These are phyloP conservation scores for Solanum etuberosum DNA, from an alignment of 257 asterid species.

Conservation along the genomic window DNA sequence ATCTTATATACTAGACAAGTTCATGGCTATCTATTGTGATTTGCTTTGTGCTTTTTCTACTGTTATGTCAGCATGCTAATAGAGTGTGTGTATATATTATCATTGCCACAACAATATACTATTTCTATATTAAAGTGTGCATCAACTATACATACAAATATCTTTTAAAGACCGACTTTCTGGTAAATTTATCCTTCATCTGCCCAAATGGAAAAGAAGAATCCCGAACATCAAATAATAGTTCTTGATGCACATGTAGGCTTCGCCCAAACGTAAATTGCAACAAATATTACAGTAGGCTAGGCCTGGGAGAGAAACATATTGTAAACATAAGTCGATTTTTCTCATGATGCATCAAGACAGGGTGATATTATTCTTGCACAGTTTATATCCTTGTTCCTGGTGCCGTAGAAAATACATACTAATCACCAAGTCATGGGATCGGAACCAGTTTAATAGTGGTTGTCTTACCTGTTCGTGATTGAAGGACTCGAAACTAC, in stretches of 20 bases:
- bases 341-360: not conserved
- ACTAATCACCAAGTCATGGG: not conserved
- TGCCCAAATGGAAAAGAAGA: not conserved
- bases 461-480: constrained; percentile 37
- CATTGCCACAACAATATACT: not conserved
- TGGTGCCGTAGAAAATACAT: not conserved
- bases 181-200: not conserved
- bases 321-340: not conserved
- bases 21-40: not conserved
- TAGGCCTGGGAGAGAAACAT: not conserved
- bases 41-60: not conserved
- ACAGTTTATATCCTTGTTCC: not conserved
- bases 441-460: not conserved
- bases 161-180: not conserved
- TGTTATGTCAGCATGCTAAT: not conserved
- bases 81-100: not conserved
- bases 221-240: not conserved
- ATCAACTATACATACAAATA: not conserved
- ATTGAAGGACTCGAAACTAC: constrained; percentile 25
- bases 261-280: not conserved
- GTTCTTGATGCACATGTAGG: not conserved
- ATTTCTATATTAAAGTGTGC: not conserved
- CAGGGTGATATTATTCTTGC: not conserved
- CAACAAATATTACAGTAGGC: not conserved
- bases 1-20: not conserved